Base-by-base conservation (phyloP, 305 asterid species). In the Solanum hybrid region DNA sequence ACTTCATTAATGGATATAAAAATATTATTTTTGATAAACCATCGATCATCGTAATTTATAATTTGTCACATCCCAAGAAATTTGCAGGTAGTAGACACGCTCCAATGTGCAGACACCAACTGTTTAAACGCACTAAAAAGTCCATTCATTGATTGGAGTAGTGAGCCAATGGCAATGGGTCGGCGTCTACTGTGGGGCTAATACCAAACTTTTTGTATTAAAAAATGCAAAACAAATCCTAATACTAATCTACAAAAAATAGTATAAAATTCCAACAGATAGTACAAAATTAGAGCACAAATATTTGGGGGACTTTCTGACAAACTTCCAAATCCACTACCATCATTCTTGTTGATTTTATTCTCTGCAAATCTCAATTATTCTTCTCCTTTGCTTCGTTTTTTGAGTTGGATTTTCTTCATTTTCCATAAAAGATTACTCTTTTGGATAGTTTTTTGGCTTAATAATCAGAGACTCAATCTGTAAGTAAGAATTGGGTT, bases 81-180 rank as follows among this genome's bases (percentile, higher is more conserved):
- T 17, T 73, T 24, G 91, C 92, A 90, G 94, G 95, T 94, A 95
- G 46, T 86, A 17, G 81, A 80, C 92, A 93, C 95, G 93, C 95
- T 92, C 95, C 93, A 90, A 66, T 93, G 92, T 87, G 91, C 92
- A 87, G 36, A 91, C n/a, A 86, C 93, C 94, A 91, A 93, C 95
- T 91, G 91, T 88, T 7, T 89, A 92, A 92, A 89, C 92, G 94
- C 96, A 94, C 98, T 92, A 95, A 91, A 72, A 82, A 75, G 88
- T 69, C 85, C 86, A 86, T 88, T 85, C 91, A 94, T 93, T 92
- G 95, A 79, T 79, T 88, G 90, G 29, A 46, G 72, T 90, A 79
- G 86, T 76, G 93, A 94, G 60, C 90, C 91, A 88, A 88, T 93
- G 92, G 91, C 93, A 24, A 32, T 93, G 91, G 91, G 91, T 88